Evolutionary conservation across 345 rosid species (phyloP).

Genomic region (Reutealis trisperma): DNA sequence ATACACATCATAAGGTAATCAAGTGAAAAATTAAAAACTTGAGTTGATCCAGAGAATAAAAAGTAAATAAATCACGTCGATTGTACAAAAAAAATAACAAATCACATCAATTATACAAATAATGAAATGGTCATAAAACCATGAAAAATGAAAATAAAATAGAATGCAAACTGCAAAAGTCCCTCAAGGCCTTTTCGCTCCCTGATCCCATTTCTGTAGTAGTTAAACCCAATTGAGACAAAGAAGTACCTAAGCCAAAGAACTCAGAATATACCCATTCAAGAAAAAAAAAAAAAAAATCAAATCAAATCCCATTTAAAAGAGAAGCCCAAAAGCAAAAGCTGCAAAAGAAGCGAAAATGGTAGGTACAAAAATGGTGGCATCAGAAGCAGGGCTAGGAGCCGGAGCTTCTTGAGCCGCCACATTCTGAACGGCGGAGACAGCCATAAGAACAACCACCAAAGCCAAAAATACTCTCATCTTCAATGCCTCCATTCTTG

Average conservation of each 20-base stretch:
- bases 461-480: constrained; percentile 26
- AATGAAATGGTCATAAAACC: constrained; percentile 4
- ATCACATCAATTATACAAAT: neutral
- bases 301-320: constrained; percentile 10
- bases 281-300: neutral
- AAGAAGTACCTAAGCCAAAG: constrained; percentile 4
- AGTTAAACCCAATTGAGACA: neutral
- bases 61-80: constrained; percentile 17
- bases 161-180: neutral
- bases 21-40: neutral
- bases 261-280: neutral
- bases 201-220: neutral
- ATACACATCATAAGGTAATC: too few relatives aligned
- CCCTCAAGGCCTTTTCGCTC: neutral
- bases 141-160: neutral
- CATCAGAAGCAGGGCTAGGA: constrained; percentile 31
- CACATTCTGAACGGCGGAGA: constrained; percentile 18
- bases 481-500: constrained; percentile 33
- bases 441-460: constrained; percentile 21
- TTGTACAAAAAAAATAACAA: constrained; percentile 9
- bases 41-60: neutral
- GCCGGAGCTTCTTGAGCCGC: constrained; percentile 31
- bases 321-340: constrained; percentile 28
- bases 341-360: constrained; percentile 33
- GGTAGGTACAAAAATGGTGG: constrained; percentile 22